Evolutionary conservation across 2,329 filamentous ascomycete genomes (phyloP), one percentile per base, ranked within the genome.

Genomic region (Aspergillus candidus): DNA sequence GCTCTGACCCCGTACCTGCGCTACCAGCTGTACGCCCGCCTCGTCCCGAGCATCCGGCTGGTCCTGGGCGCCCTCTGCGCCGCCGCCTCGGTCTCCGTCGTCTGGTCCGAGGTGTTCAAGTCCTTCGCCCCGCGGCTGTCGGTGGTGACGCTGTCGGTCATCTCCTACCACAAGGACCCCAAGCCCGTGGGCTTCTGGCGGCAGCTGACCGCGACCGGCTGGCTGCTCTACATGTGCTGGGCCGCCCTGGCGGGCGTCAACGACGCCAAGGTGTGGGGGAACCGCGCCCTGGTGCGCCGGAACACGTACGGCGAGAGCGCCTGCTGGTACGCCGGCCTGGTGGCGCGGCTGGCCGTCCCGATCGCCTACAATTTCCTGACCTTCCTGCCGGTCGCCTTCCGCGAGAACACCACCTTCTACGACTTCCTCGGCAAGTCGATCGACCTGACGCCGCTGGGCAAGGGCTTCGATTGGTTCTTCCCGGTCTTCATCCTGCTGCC

Each of bases 251-350:
- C 82, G 45, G 90, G 89, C 6, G 83, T 98, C 59, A 88, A 84
- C 11, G 88, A 95, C 61, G 88, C 95, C 56, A 94, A 93, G 60
- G 89, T 96, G n/a, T 98, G 93, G 93, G 86, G 93, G 44, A 93
- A 94, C 38, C 82, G 93, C 30, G 91, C 93, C 0, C 75, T 98
- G 5, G 91, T 97, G 37, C 82, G 80, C 47, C 83, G 93, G 45
- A 93, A 94, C 61, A 98, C 93, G 0, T 91, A 94, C 46, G 83
- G 88, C 48, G 93, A 97, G 63, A 88, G 84, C 39, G 93, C 93
- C 1, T 94, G 91, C 55, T 98, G 94, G 89, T 98, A 97, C 62
- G 85, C 88, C 1, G 83, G 88, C 46, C 88, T 96, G 63, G 86
- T 96, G 10, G 91, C 93, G 40, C 88, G 90, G 58, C 80, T 98